These are phyloP conservation scores for Didymella keratinophila DNA, from an alignment of 2,329 filamentous ascomycete species.

Conservation along the genomic window DNA sequence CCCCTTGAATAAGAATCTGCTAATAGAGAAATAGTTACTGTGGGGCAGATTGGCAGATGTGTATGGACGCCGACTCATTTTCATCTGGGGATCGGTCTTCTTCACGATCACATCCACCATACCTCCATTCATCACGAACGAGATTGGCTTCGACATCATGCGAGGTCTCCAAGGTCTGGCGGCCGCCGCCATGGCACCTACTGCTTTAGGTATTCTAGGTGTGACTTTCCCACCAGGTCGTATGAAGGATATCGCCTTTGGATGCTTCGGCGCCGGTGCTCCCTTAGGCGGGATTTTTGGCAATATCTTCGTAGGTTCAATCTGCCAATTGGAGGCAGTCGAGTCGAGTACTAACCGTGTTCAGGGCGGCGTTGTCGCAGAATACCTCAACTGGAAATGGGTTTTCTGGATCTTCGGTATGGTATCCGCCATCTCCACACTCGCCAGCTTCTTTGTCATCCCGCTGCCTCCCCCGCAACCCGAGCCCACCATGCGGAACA, in stretches of 20 bases:
- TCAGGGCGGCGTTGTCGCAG: constrained; percentile 66
- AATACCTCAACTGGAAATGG: constrained; percentile 58
- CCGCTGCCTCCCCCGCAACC: constrained; percentile 57
- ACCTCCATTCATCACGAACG: constrained; percentile 70
- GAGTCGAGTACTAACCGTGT: constrained; percentile 7
- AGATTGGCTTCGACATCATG: constrained; percentile 73
- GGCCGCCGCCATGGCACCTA: constrained; percentile 73
- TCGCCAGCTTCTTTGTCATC: constrained; percentile 67
- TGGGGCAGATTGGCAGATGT: constrained; percentile 74
- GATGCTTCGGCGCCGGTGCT: constrained; percentile 62
- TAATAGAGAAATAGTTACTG: constrained; percentile 54
- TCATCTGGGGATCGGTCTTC: constrained; percentile 70
- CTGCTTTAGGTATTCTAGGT: constrained; percentile 73
- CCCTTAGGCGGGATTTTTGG: constrained; percentile 71
- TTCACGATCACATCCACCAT: constrained; percentile 66
- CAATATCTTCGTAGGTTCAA: constrained; percentile 60
- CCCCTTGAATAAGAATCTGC: neutral
- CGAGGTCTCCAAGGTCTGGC: constrained; percentile 72
- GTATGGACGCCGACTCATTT: constrained; percentile 71
- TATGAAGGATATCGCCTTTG: constrained; percentile 74
- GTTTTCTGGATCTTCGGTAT: constrained; percentile 66
- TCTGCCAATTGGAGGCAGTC: neutral
- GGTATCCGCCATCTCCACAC: constrained; percentile 64
- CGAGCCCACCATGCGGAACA: constrained; percentile 49
- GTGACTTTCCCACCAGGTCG: constrained; percentile 72